Evolutionary conservation across 352 stramenopile genomes (phyloP).

Genomic region (Thalassiosira mediterranea): DNA sequence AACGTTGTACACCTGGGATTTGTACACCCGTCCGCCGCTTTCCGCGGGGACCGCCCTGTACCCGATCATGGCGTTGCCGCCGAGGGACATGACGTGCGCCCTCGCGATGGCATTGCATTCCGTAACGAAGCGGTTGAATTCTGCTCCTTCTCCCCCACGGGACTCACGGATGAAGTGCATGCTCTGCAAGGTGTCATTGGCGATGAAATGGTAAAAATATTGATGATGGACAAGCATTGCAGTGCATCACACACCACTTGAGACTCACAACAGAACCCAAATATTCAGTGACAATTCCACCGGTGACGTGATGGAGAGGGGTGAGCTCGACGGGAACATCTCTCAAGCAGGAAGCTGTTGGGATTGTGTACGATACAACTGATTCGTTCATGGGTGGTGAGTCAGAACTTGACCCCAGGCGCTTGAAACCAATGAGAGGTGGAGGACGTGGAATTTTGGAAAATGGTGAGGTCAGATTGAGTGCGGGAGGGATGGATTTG

Average conservation of each 20-base stretch:
- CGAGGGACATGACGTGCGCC: constrained; percentile 76
- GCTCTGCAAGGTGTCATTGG: too few relatives aligned
- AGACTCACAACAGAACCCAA: constrained; percentile 74
- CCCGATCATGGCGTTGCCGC: constrained; percentile 82
- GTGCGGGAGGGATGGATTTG: constrained; percentile 13
- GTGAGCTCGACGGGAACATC: constrained; percentile 80
- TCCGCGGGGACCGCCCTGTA: constrained; percentile 80
- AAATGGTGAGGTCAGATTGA: constrained; percentile 23
- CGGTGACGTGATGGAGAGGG: constrained; percentile 70
- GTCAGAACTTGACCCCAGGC: constrained; percentile 6
- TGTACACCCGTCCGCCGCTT: constrained; percentile 81
- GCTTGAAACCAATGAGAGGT: constrained; percentile 16
- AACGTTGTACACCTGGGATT: constrained; percentile 84
- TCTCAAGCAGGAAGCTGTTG: constrained; percentile 45
- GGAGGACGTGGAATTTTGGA: constrained; percentile 29
- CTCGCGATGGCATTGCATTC: constrained; percentile 84
- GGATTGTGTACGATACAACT: constrained; percentile 2
- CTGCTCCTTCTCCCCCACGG: constrained; percentile 69
- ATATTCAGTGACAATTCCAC: constrained; percentile 74
- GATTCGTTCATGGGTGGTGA: not conserved
- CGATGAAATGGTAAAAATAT: too few relatives aligned
- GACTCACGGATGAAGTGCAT: constrained; percentile 85
- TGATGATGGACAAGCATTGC: too few relatives aligned
- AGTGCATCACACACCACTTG: too few relatives aligned
- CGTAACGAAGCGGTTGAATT: constrained; percentile 82